A percentile compares a stretch with the other conserved stretches of the same genome.
phyloP scores from a whole-genome alignment of 345 rosid species.

The Populus deltoides region DNA sequence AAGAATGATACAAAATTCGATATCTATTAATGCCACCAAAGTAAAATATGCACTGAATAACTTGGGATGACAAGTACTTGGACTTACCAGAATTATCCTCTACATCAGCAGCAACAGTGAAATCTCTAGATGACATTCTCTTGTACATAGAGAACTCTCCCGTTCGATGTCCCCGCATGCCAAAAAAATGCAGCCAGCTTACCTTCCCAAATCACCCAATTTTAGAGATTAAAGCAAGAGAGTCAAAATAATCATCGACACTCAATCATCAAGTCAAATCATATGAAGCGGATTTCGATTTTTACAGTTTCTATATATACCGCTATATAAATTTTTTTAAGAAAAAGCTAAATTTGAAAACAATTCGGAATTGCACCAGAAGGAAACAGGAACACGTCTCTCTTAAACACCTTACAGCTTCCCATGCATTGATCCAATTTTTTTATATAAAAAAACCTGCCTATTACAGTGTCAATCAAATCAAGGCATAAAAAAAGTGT shows the following conservation, averaged over 20 bases:
- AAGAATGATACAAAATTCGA: neutral
- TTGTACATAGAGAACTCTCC: conserved; percentile 59
- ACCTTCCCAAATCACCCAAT: neutral
- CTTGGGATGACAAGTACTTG: conserved; percentile 1
- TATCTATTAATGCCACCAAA: neutral
- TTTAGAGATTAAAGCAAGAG: neutral
- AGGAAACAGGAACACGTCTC: too few relatives aligned
- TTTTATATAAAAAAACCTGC: too few relatives aligned
- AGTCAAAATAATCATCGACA: neutral
- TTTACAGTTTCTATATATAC: too few relatives aligned
- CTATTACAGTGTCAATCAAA: too few relatives aligned
- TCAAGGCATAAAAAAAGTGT: too few relatives aligned
- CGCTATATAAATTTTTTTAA: too few relatives aligned
- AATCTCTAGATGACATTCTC: conserved; percentile 65
- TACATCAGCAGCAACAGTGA: conserved; percentile 37
- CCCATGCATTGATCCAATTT: too few relatives aligned
- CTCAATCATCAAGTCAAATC: neutral
- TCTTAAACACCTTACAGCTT: too few relatives aligned
- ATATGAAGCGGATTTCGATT: neutral
- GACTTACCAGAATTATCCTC: conserved; percentile 65
- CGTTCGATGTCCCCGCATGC: conserved; percentile 65
- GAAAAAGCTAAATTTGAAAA: too few relatives aligned
- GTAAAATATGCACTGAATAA: neutral
- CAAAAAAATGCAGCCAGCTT: conserved; percentile 17
- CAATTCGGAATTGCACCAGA: too few relatives aligned